Conservation (phyloP, 495 filamentous ascomycete species). For the Penicillium goetzii region DNA sequence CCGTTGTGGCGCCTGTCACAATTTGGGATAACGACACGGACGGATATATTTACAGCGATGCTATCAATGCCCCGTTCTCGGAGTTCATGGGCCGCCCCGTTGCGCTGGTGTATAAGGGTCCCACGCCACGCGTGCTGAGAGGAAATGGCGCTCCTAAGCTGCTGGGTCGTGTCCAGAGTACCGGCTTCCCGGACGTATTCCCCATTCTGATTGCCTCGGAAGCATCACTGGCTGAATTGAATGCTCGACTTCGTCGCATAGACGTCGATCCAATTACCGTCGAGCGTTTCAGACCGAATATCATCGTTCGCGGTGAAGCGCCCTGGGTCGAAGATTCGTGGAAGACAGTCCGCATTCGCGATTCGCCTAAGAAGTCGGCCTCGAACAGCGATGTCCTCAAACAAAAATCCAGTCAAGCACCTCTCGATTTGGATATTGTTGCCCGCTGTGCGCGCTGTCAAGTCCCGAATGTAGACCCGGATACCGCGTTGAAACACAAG, state of each 20-base stretch:
- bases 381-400: background rate
- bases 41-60: conserved; percentile 41
- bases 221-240: conserved; percentile 49
- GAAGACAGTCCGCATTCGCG: conserved; percentile 68
- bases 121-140: conserved; percentile 42
- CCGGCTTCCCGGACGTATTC: conserved; percentile 48
- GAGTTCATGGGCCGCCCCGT: conserved; percentile 40
- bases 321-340: conserved; percentile 79
- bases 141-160: conserved; percentile 43
- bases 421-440: conserved; percentile 60
- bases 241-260: conserved; percentile 27
- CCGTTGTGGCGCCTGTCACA: conserved; percentile 35
- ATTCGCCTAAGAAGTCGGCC: background rate
- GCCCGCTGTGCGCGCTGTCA: conserved; percentile 78
- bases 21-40: conserved; percentile 50
- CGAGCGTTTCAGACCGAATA: conserved; percentile 81
- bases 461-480: conserved; percentile 81
- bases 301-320: conserved; percentile 67
- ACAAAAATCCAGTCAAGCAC: background rate
- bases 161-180: conserved; percentile 44
- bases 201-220: conserved; percentile 57
- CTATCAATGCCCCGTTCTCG: conserved; percentile 41
- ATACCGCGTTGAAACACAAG: conserved; percentile 68
- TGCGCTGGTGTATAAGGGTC: conserved; percentile 48
- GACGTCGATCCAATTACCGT: conserved; percentile 43